These are phyloP conservation scores for Purpureocillium takamizusanense DNA, from an alignment of 2,329 filamentous ascomycete genomes.

Conservation along the genomic window DNA sequence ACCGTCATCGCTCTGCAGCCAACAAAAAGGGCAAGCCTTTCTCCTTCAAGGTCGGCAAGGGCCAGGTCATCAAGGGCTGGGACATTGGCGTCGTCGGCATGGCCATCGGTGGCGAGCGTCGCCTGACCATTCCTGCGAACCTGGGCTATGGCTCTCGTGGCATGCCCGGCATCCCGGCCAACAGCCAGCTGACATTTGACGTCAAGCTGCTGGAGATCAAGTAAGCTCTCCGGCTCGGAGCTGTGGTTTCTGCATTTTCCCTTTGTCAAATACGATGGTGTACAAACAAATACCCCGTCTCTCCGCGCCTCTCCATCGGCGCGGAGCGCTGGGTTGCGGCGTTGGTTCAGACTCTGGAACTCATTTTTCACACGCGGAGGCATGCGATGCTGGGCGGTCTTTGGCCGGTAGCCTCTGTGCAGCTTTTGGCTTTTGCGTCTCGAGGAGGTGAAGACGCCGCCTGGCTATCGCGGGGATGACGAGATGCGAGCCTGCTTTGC, in stretches of 20 bases:
- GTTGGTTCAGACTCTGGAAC: conserved; percentile 5
- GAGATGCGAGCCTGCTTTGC: conserved; percentile 4
- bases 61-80: conserved; percentile 98
- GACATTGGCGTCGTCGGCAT: conserved; percentile 91
- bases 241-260: not conserved
- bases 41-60: conserved; percentile 85
- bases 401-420: conserved; percentile 36
- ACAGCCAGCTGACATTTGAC: conserved; percentile 89
- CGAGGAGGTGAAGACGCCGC: too few species aligned
- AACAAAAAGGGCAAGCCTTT: conserved; percentile 99
- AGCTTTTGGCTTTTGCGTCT: conserved; percentile 1
- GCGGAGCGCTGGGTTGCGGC: conserved; percentile 6
- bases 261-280: conserved; percentile 1
- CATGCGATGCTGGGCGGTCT: conserved; percentile 33
- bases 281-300: conserved; percentile 3
- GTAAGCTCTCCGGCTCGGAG: conserved; percentile 36
- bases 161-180: conserved; percentile 77
- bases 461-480: not conserved
- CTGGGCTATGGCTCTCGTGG: conserved; percentile 84
- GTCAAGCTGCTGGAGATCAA: conserved; percentile 79
- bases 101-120: conserved; percentile 86
- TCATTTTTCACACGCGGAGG: conserved; percentile 12
- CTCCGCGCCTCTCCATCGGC: not conserved
- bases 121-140: conserved; percentile 78
- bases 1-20: conserved; percentile 37